Conservation (phyloP, 495 filamentous ascomycete genomes). For the Penicillium verhagenii region DNA sequence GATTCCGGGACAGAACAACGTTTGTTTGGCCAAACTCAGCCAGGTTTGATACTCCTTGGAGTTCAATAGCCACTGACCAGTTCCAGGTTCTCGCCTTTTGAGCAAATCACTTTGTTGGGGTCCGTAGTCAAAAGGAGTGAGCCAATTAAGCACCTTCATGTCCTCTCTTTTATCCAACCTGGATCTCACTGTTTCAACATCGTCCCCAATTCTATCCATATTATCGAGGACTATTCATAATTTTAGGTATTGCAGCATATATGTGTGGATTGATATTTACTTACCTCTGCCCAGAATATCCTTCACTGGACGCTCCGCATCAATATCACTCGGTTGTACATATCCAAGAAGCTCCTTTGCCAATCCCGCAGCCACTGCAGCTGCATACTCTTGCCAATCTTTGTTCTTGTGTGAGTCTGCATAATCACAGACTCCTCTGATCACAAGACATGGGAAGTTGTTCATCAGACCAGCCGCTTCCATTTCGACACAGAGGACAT, state of each 20-base stretch:
- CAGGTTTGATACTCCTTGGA: background rate
- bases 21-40: background rate
- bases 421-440: constrained; percentile 23
- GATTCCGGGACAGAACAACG: background rate
- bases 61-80: background rate
- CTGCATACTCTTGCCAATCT: background rate
- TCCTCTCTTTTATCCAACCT: no score
- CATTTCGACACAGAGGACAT: constrained; percentile 41
- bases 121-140: no score
- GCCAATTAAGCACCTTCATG: no score
- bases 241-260: no score
- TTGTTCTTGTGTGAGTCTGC: constrained; percentile 1
- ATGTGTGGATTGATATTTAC: background rate
- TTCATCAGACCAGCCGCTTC: constrained; percentile 44
- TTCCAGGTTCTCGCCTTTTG: no score
- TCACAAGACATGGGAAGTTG: constrained; percentile 34
- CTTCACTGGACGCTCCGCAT: background rate
- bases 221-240: no score
- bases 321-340: background rate
- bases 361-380: background rate
- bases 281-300: background rate
- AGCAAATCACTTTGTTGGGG: no score
- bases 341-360: constrained; percentile 2
- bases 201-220: no score
- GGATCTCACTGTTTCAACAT: no score